Evolutionary conservation across 495 filamentous ascomycete species (phyloP), one percentile per base, ranked within the genome.

Genomic region (Penicilliopsis zonata): DNA sequence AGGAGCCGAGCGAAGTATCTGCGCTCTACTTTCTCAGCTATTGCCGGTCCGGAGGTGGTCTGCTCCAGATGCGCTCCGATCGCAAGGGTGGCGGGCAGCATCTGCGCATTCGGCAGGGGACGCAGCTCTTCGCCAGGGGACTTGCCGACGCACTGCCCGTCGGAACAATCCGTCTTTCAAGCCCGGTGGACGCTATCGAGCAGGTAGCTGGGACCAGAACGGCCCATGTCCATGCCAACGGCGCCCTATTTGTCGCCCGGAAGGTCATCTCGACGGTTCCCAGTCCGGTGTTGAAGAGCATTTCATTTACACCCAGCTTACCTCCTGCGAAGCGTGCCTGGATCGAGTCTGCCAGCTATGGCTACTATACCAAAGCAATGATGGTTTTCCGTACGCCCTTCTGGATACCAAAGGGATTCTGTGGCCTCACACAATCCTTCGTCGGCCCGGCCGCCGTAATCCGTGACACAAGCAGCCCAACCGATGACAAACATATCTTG

Each of bases 1-100:
- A 55, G 9, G 57, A 65, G 12, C 44, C 61, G 3, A 23, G 19
- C 0, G 60, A 71, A 5, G 34, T 72, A 14, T 60, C 52, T 27
- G 57, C 60, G 4, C 35, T 63, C 0, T 73, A 46, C 34, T 61
- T 70, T 39, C 42, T 74, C n/a, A 53, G 63, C 28, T 69, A 71
- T 43, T 60, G 57, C 49, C 53, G 55, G 34, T 50, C 49, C 15
- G 57, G 58, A 2, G 53, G 52, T 1, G 65, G 67, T 0, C 36
- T 72, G 3, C 22, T 58, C 12, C 41, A 52, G 31, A 46, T 53
- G 38, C 36, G 51, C 0, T 65, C 63, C 0, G 62, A 68, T 31
- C 22, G 43, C 2, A 50, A 53, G 13, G 30, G 54, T 23, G 67
- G 66, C 0, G 67, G 48, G 0, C 65, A 69, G 31, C 49, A 65